These are phyloP conservation scores for Laguncularia racemosa DNA, from an alignment of 345 rosid genomes.

Conservation along the genomic window DNA sequence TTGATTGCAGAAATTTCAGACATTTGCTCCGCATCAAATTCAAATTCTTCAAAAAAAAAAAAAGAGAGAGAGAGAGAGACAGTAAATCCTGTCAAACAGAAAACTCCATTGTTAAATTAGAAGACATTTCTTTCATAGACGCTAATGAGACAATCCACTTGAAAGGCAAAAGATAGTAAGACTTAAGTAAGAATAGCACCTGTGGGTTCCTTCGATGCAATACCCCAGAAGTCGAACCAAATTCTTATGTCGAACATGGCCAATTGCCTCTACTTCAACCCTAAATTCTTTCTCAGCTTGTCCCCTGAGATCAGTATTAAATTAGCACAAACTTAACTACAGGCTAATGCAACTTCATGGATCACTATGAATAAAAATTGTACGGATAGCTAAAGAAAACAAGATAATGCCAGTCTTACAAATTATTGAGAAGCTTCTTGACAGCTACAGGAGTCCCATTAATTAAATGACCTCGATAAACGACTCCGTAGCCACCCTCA, in stretches of 20 bases:
- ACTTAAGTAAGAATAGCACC: slow-evolving; percentile 4
- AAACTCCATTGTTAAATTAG: background rate
- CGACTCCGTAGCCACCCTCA: slow-evolving; percentile 21
- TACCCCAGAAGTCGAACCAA: slow-evolving; percentile 21
- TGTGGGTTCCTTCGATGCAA: slow-evolving; percentile 18
- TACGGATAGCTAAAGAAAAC: background rate
- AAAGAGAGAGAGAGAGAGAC: too few relatives aligned
- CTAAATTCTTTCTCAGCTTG: slow-evolving; percentile 20
- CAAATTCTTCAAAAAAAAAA: background rate
- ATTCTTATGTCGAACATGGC: slow-evolving; percentile 20
- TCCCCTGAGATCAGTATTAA: slow-evolving; percentile 5
- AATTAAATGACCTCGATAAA: slow-evolving; percentile 13
- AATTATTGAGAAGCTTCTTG: slow-evolving; percentile 16
- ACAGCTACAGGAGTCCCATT: slow-evolving; percentile 19
- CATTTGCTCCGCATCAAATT: too few relatives aligned
- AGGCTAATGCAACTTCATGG: too few relatives aligned
- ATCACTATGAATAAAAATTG: background rate
- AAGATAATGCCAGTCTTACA: slow-evolving; percentile 5
- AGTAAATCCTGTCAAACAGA: too few relatives aligned
- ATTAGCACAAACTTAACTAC: background rate
- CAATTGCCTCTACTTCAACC: slow-evolving; percentile 19
- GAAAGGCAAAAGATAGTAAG: too few relatives aligned
- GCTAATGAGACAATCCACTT: too few relatives aligned
- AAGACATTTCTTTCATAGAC: background rate
- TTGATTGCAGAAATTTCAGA: background rate